Evolutionary conservation across 805 yeast species (phyloP), one percentile per base, ranked within the genome.

Genomic region (Ascoidea asiatica): DNA sequence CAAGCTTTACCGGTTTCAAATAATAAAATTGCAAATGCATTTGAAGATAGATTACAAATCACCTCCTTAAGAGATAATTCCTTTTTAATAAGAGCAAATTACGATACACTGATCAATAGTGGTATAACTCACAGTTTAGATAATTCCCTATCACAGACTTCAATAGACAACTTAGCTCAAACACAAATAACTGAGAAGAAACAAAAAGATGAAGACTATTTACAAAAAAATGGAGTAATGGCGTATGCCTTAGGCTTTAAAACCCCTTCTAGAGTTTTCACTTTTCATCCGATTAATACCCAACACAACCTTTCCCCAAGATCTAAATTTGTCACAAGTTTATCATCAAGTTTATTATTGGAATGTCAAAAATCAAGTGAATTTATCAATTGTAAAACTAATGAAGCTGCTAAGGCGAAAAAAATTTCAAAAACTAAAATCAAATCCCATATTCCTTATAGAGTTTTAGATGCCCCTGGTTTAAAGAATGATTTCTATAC

Each of bases 401-500:
- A 50, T 49, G 11, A 46, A 48, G 15, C 43, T 44, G 11, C 46
- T 42, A 7, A 45, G 44, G 15, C 48, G 38, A 38, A 40, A 21
- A 40, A 40, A 46, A 45, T 44, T 43, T 35, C 52, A 6, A 53
- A 55, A 44, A 58, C 57, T 41, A 53, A 56, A 33, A 48, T 63
- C 5, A 61, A 59, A 43, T 56, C 69, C 2, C 67, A 63, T 20
- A 60, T 61, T 18, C 74, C 80, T 0, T 73, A 60, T 49, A 66
- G 72, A 48, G 76, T 77, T 0, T 58, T 79, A 18, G 81, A 75
- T 55, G 89, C 92, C 0, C 88, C 88, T 0, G 76, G 77, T 2
- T 58, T 86, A 44, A 63, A 81, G 48, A 80, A 84, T 57, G 95
- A 87, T 56, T 86, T 79, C 55, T 87, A 86, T 59, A 71, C 85